Conservation (phyloP, 208 protist genomes). For the Naegleria lovaniensis region DNA sequence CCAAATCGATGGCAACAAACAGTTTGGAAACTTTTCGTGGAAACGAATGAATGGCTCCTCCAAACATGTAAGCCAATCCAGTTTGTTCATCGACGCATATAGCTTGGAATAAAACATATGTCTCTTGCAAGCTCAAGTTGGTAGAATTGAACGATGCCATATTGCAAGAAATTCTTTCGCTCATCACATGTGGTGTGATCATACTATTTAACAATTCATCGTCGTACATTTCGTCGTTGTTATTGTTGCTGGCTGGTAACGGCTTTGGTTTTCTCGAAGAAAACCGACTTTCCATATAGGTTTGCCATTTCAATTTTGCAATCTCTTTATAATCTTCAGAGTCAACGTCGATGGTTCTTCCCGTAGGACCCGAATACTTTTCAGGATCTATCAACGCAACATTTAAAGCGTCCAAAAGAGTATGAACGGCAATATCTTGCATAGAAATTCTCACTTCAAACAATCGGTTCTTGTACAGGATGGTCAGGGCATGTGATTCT, state of each 20-base stretch:
- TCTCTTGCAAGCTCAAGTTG: background rate
- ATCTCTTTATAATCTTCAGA: no score
- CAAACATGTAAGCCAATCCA: background rate
- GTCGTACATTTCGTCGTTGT: background rate
- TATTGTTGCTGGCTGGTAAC: background rate
- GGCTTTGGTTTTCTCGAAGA: background rate
- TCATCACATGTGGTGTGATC: background rate
- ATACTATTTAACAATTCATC: no score
- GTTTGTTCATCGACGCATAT: background rate
- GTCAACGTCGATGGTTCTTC: no score
- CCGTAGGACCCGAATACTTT: background rate
- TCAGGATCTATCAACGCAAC: background rate
- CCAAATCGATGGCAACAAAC: background rate
- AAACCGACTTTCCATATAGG: background rate
- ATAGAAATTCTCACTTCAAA: background rate
- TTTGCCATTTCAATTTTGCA: no score
- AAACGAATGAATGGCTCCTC: background rate
- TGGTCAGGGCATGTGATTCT: background rate
- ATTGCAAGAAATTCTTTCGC: background rate
- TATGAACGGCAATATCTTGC: background rate
- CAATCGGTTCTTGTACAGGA: background rate
- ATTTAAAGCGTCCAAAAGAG: background rate
- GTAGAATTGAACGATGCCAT: background rate
- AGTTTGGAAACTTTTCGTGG: background rate
- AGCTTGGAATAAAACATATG: background rate